A percentile compares a stretch with the other conserved stretches of the same genome.
phyloP scores from a whole-genome alignment of 2,329 filamentous ascomycete genomes.

The Fusarium metavorans region DNA sequence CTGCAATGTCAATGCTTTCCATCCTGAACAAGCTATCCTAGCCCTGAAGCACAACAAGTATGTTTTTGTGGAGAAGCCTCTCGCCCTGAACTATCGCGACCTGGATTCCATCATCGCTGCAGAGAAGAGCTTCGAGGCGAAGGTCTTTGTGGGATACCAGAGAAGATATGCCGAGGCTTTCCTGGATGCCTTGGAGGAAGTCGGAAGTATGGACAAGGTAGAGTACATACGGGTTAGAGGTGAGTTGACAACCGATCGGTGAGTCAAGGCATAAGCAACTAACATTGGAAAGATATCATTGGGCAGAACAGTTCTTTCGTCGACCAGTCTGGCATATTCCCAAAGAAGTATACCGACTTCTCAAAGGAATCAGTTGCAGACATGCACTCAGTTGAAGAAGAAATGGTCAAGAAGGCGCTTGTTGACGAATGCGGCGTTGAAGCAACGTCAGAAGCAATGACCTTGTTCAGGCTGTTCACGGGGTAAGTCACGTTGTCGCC shows the following conservation, averaged over 20 bases:
- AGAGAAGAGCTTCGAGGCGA: slow-evolving; percentile 55
- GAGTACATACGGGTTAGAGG: slow-evolving; percentile 63
- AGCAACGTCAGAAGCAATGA: slow-evolving; percentile 2
- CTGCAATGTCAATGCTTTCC: slow-evolving; percentile 64
- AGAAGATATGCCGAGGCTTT: slow-evolving; percentile 70
- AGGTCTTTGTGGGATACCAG: slow-evolving; percentile 71
- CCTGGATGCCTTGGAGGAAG: slow-evolving; percentile 64
- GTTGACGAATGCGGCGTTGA: slow-evolving; percentile 20
- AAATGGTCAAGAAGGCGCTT: slow-evolving; percentile 33
- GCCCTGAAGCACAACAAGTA: slow-evolving; percentile 67
- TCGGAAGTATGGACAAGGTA: slow-evolving; percentile 63
- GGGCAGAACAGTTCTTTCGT: slow-evolving; percentile 66
- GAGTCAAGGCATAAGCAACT: neutral
- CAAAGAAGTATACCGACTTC: slow-evolving; percentile 50
- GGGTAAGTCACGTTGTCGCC: slow-evolving; percentile 7
- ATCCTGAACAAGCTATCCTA: slow-evolving; percentile 62
- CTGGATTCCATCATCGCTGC: slow-evolving; percentile 62
- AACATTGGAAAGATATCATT: slow-evolving; percentile 46
- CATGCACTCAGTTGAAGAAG: slow-evolving; percentile 8
- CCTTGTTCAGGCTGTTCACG: neutral
- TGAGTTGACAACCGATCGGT: neutral
- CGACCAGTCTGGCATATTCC: slow-evolving; percentile 61
- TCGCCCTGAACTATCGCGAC: slow-evolving; percentile 61
- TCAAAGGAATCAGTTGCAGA: slow-evolving; percentile 5
- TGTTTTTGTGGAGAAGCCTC: slow-evolving; percentile 70